These are phyloP conservation scores for Spergularia bocconei DNA, from an alignment of 148 eudicot genomes.

Conservation along the genomic window DNA sequence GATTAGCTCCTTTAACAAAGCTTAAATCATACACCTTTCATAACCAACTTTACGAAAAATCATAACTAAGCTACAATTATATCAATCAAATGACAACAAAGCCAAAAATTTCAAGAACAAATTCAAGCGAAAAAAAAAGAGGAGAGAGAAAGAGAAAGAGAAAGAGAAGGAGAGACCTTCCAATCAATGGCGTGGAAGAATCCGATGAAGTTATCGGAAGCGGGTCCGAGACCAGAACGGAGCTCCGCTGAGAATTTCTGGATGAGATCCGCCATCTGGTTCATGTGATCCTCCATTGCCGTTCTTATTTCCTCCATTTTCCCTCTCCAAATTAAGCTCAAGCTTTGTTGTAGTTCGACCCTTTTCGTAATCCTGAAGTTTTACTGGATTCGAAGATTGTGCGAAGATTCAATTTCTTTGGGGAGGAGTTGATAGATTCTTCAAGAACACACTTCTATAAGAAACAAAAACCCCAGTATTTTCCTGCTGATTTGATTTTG, in stretches of 20 bases:
- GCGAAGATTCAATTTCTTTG: no score
- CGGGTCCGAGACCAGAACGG: conserved; percentile 70
- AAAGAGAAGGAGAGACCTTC: conserved; percentile 44
- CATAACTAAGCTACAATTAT: neutral
- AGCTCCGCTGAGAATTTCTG: conserved; percentile 59
- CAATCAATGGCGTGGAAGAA: conserved; percentile 94
- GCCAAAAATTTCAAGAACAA: neutral
- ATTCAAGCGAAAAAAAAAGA: neutral
- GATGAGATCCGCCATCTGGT: conserved; percentile 77
- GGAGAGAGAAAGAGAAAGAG: neutral
- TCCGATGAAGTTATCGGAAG: conserved; percentile 69
- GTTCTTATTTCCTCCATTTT: conserved; percentile 72
- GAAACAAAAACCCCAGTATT: no score
- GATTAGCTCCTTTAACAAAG: no score
- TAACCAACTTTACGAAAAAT: neutral
- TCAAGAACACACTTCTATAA: no score
- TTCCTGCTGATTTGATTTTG: no score
- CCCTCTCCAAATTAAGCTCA: neutral
- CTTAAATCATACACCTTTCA: neutral
- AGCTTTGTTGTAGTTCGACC: neutral
- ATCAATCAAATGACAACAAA: neutral
- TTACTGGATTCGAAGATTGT: no score
- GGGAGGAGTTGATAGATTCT: no score
- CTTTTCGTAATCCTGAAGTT: no score
- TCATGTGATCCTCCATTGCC: conserved; percentile 69